Percentiles rank a stretch among this genome's conserved stretches.
Evolutionary conservation across 192 early-diverging fungal genomes (phyloP).

Genomic region (Endogone sp.): DNA sequence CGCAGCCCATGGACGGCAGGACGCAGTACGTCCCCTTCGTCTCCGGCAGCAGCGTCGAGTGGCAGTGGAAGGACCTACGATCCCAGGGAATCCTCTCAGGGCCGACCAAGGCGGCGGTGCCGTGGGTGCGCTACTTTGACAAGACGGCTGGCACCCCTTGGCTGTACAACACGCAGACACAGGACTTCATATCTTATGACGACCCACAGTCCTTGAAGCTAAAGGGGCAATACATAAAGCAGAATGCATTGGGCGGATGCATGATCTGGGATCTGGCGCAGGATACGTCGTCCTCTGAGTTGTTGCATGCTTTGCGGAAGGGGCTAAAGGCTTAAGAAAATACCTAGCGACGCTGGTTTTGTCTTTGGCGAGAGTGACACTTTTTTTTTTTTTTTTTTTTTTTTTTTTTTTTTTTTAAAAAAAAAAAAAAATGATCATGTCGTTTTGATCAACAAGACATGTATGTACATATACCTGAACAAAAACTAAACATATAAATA

Average conservation of each 20-base stretch:
- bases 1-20: conserved; percentile 20
- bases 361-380: no score
- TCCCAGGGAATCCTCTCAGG: conserved; percentile 45
- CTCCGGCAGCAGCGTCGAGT: conserved; percentile 42
- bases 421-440: no score
- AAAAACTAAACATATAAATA: no score
- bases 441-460: no score
- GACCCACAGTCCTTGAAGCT: conserved; percentile 50
- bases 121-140: conserved; percentile 68
- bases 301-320: conserved; percentile 30
- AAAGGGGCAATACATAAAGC: conserved; percentile 55
- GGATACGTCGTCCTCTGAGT: conserved; percentile 47
- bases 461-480: no score
- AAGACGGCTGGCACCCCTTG: conserved; percentile 60
- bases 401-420: no score
- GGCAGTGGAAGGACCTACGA: conserved; percentile 62
- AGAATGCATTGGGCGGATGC: conserved; percentile 50
- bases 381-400: no score
- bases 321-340: background rate
- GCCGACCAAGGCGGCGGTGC: conserved; percentile 42
- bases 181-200: conserved; percentile 68
- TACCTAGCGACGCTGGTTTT: no score
- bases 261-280: conserved; percentile 55
- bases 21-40: conserved; percentile 34
- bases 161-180: conserved; percentile 59